Conservation (phyloP, 192 early-diverging fungal genomes). For the Backusella mclennaniae region DNA sequence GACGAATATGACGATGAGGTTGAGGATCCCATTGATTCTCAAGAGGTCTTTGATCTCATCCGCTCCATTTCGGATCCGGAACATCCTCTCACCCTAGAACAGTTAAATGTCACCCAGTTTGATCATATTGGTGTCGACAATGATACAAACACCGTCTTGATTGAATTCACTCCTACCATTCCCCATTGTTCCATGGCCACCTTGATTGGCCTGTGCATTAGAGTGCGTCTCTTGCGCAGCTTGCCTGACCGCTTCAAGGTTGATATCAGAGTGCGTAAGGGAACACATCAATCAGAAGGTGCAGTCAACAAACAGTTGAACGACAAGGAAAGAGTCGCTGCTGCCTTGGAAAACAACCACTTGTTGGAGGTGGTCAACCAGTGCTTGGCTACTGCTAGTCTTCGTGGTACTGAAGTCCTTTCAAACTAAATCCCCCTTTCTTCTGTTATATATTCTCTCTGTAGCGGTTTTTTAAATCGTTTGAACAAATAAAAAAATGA, state of each 20-base stretch:
- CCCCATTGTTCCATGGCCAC: slow-evolving; percentile 99
- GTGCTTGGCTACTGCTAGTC: slow-evolving; percentile 64
- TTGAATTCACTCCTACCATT: slow-evolving; percentile 96
- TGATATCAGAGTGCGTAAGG: slow-evolving; percentile 86
- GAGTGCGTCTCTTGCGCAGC: slow-evolving; percentile 84
- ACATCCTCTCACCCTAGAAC: slow-evolving; percentile 96
- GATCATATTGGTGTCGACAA: slow-evolving; percentile 84
- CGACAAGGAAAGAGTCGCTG: slow-evolving; percentile 98
- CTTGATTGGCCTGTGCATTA: slow-evolving; percentile 95
- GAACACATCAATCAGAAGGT: slow-evolving; percentile 93
- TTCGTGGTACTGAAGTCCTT: slow-evolving; percentile 21
- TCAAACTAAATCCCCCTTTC: background rate
- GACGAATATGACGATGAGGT: slow-evolving; percentile 74
- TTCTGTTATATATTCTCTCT: background rate
- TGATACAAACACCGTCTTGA: slow-evolving; percentile 59
- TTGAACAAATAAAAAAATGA: background rate
- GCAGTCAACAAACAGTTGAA: slow-evolving; percentile 99
- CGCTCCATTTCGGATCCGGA: slow-evolving; percentile 97
- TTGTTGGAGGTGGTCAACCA: slow-evolving; percentile 95
- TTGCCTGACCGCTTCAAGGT: slow-evolving; percentile 93
- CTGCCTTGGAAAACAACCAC: slow-evolving; percentile 94
- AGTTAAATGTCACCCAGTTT: slow-evolving; percentile 90
- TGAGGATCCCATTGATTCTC: slow-evolving; percentile 75
- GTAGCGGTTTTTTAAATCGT: background rate
- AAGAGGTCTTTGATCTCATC: slow-evolving; percentile 94